Evolutionary conservation across 1,139 yeast species (phyloP).

Genomic region (Kodamaea fungicola): DNA sequence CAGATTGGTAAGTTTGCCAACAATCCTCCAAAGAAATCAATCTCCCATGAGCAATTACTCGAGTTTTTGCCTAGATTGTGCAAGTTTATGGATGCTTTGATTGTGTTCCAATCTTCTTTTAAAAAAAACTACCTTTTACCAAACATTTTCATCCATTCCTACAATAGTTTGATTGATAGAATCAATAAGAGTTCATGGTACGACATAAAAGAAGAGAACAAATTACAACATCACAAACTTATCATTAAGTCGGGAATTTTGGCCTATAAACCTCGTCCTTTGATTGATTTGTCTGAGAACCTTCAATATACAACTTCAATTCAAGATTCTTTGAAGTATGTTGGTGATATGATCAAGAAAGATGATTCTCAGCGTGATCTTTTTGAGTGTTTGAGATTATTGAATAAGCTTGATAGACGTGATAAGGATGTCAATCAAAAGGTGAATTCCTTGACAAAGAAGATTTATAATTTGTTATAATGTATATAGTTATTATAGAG

Average conservation of each 20-base stretch:
- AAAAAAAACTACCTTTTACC: constrained; percentile 15
- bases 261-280: constrained; percentile 24
- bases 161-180: constrained; percentile 22
- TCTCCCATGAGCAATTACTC: constrained; percentile 23
- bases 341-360: constrained; percentile 7
- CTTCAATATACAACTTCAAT: constrained; percentile 17
- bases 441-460: constrained; percentile 8
- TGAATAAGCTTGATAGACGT: constrained; percentile 6
- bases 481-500: neutral
- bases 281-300: constrained; percentile 20
- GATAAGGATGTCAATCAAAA: constrained; percentile 7
- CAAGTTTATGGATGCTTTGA: constrained; percentile 20
- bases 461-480: constrained; percentile 5
- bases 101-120: constrained; percentile 17
- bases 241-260: constrained; percentile 31
- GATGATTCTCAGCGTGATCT: constrained; percentile 4
- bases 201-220: constrained; percentile 13
- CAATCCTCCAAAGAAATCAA: constrained; percentile 23
- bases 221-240: constrained; percentile 20
- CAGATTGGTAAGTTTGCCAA: constrained; percentile 14
- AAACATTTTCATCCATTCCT: constrained; percentile 23
- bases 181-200: constrained; percentile 27
- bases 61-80: constrained; percentile 13
- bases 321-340: constrained; percentile 18
- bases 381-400: constrained; percentile 6